Conservation (phyloP, 176 grass and related monocot genomes). For the Poa annua region DNA sequence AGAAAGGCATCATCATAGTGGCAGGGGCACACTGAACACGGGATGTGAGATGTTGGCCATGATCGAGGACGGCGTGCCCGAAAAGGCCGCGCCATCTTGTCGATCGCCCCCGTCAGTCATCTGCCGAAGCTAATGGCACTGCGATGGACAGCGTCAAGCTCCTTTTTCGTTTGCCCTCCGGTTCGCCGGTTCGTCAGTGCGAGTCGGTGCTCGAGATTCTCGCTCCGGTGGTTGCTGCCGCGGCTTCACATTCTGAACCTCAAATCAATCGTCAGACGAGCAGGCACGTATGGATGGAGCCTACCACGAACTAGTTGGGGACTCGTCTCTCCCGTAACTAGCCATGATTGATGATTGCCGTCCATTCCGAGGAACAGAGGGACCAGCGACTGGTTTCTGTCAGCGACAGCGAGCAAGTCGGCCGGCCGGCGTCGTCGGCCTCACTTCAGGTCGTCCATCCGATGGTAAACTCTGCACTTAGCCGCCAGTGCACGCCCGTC, state of each 20-base stretch:
- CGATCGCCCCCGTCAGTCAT: not conserved
- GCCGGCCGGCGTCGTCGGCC: not conserved
- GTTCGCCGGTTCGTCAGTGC: not conserved
- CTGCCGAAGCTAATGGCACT: not conserved
- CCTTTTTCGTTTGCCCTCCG: slow-evolving; percentile 15
- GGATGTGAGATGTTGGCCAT: slow-evolving; percentile 27
- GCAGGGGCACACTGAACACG: not conserved
- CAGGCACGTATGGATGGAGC: not conserved
- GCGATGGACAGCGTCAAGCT: slow-evolving; percentile 4
- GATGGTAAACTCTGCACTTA: not conserved
- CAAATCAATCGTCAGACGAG: not conserved
- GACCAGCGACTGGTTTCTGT: slow-evolving; percentile 3
- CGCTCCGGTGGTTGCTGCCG: slow-evolving; percentile 12
- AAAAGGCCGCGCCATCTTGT: slow-evolving; percentile 2
- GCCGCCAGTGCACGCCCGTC: not conserved
- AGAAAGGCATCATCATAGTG: not conserved
- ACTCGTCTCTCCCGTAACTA: not conserved
- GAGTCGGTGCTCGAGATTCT: slow-evolving; percentile 7
- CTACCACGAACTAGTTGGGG: not conserved
- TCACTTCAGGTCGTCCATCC: not conserved
- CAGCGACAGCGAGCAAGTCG: not conserved
- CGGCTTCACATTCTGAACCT: not conserved
- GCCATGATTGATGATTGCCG: not conserved
- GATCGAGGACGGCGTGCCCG: not conserved
- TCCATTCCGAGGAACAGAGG: slow-evolving; percentile 14